Evolutionary conservation across 1,284 basidiomycete genomes (phyloP), one percentile per base, ranked within the genome.

Genomic region (Anthracocystis walkeri): DNA sequence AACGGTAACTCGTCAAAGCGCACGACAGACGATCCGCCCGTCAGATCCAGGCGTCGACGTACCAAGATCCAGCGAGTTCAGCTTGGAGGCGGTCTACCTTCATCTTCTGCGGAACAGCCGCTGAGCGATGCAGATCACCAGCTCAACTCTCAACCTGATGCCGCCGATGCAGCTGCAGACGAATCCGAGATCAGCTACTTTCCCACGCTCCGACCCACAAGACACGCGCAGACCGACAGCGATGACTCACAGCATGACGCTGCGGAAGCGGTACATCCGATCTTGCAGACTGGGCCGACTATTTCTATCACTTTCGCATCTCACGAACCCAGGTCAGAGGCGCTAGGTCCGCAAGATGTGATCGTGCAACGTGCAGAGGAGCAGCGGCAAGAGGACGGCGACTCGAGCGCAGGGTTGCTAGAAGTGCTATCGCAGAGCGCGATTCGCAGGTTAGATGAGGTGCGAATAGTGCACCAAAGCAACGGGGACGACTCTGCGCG

Each of bases 171-270:
- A 14, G 45, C 25, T n/a, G 58, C 68, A 8, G 62, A 71, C 41
- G 68, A 65, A 21, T 65, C 68, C 38, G 68, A 71, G 51, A 71
- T 71, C 45, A 71, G 58, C 58, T 65, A 51, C 58, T 71, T 71
- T 49, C 68, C 68, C 33, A 71, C 68, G 45, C 63, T 71, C 4
- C 58, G 33, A 29, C 68, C 58, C 10, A n/a, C 35, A 4, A 52
- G 48, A 3, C 51, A 14, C 20, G 31, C 18, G 46, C 65, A n/a
- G n/a, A n/a, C 42, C 18, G 46, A 18, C 12, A 18, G 18, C 42
- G 55, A 29, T 27, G 20, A 45, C 11, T 25, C 46, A 12, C 23
- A 40, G 10, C 41, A 31, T 21, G 33, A 27, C 20, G 25, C 31
- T 38, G 35, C 35, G 35, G 14, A 38, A 23, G 14, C 56, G 40